These are phyloP conservation scores for Sporothrix variecibatus DNA, from an alignment of 2,329 filamentous ascomycete genomes.

Conservation along the genomic window DNA sequence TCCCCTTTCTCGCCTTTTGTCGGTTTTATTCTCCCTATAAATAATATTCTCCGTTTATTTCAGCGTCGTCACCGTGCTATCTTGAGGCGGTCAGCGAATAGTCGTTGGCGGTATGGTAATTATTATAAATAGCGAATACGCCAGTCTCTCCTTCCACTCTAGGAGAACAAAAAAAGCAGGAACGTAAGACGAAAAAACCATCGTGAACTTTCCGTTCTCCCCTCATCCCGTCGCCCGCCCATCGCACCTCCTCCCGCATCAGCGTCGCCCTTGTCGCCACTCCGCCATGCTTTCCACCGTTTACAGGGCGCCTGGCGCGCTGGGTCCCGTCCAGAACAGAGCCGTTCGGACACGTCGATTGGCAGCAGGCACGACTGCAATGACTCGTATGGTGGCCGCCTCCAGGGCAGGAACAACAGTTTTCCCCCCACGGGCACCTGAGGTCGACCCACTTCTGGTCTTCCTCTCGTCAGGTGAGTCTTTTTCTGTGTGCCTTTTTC, in stretches of 20 bases:
- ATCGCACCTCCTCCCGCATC: background rate
- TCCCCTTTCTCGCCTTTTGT: background rate
- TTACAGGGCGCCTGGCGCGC: conserved; percentile 22
- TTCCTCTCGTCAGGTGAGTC: conserved; percentile 30
- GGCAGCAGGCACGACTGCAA: conserved; percentile 8
- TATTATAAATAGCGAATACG: conserved; percentile 20
- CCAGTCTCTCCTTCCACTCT: background rate
- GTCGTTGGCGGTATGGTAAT: background rate
- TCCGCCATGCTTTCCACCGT: conserved; percentile 19
- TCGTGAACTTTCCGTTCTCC: background rate
- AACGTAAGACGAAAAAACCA: background rate
- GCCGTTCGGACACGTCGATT: background rate
- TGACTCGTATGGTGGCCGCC: background rate
- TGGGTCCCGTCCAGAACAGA: background rate
- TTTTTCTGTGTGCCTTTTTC: conserved; percentile 1
- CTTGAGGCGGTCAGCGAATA: conserved; percentile 24
- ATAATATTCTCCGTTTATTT: conserved; percentile 15
- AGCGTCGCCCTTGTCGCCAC: conserved; percentile 3
- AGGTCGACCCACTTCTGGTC: conserved; percentile 30
- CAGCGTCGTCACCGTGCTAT: background rate
- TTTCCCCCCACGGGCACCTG: conserved; percentile 24
- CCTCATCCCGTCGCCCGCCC: background rate
- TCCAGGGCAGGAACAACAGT: conserved; percentile 11
- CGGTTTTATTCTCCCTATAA: background rate
- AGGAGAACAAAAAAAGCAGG: background rate